A percentile compares a stretch with the other conserved stretches of the same genome.
Conservation (phyloP, 106 monocot genomes). For the Dendrobium officinale region DNA sequence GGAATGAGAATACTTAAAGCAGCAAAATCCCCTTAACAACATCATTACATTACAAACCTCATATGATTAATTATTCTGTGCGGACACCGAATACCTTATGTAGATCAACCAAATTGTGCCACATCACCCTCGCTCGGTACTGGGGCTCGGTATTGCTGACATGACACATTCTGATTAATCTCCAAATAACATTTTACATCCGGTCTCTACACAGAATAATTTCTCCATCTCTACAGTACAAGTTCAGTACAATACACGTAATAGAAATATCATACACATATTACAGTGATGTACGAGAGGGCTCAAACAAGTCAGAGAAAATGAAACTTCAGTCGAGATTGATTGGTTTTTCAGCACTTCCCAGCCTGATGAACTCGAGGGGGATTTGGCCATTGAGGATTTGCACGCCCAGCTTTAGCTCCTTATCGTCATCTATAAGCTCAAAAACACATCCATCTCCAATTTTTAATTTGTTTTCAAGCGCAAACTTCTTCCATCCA, state of each 20-base stretch:
- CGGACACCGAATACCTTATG: too few species aligned
- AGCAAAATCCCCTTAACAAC: background rate
- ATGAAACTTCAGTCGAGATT: background rate
- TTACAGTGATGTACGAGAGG: background rate
- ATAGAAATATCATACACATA: background rate
- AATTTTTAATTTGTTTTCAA: slow-evolving; percentile 33
- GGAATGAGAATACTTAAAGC: too few species aligned
- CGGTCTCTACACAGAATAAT: too few species aligned
- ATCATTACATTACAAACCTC: background rate
- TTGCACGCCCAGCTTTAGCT: slow-evolving; percentile 30
- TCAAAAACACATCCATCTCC: slow-evolving; percentile 63
- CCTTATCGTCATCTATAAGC: slow-evolving; percentile 26
- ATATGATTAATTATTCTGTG: too few species aligned
- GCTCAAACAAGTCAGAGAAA: background rate
- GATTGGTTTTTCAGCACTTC: slow-evolving; percentile 16
- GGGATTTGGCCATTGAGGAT: slow-evolving; percentile 41
- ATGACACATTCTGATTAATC: too few species aligned
- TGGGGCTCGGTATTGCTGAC: too few species aligned
- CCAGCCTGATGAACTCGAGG: background rate
- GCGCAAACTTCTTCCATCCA: slow-evolving; percentile 39
- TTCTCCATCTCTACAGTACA: background rate
- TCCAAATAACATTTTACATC: too few species aligned
- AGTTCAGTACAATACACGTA: background rate
- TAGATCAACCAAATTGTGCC: too few species aligned
- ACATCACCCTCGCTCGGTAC: too few species aligned